Evolutionary conservation across 176 grass and related monocot species (phyloP), one percentile per base, ranked within the genome.

Genomic region (Dendrocalamus sinicus): DNA sequence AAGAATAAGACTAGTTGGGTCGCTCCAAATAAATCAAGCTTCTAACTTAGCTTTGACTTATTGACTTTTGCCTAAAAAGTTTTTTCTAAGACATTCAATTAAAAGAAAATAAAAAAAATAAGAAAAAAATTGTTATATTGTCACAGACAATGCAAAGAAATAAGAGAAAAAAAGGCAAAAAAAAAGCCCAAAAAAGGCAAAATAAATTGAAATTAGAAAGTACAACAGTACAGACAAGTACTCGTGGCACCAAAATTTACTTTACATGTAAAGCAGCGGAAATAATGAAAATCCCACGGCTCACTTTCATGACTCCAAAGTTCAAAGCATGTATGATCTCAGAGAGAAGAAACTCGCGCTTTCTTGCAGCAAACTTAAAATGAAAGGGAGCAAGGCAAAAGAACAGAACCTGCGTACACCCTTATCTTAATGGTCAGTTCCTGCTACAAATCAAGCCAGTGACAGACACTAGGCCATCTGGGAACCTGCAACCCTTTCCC

Each of bases 361-460:
- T 88, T 62, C 68, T 74, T 68, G 75, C 72, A 89, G 77, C 61
- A 67, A 86, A 50, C 63, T 76, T 80, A 51, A 86, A 90, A 64
- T 11, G 54, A 59, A 45, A 52, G 67, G 79, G 41, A 50, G 67
- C 51, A 53, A 87, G 73, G 87, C 64, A 75, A 79, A 35, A 82
- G 37, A 50, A 79, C 69, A 28, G 59, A 91, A 89, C 80, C 81
- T 72, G 84, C 80, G 68, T 69, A 76, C 63, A 84, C 39, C 82
- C 87, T 85, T 85, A 87, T 73, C 78, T 81, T 89, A 84, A 81
- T 89, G 92, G 92, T 87, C 89, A 91, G 84, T 87, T 87, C 81
- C 87, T 87, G 89, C 85, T 83, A 84, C 80, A 81, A 72, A 89
- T 81, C 68, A 71, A 80, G 81, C 82, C 88, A 88, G 72, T 64